These are phyloP conservation scores for Geotrichum bryndzae DNA, from an alignment of 1,139 yeast genomes.

Conservation along the genomic window DNA sequence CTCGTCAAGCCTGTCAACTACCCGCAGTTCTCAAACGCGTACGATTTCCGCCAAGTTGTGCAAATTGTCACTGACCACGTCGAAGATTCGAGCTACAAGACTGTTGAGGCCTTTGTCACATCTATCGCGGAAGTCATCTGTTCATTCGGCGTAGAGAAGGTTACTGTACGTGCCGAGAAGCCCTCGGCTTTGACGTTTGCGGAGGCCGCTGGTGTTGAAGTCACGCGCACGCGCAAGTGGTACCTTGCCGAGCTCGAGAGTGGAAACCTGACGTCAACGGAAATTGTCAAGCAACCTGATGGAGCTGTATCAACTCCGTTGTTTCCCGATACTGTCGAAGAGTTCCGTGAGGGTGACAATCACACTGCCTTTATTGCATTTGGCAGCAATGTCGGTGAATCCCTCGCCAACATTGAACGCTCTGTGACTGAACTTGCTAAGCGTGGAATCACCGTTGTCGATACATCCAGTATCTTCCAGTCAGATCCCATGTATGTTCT, in stretches of 20 bases:
- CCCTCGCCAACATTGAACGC: conserved; percentile 51
- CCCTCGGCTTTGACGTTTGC: conserved; percentile 86
- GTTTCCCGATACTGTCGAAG: conserved; percentile 9
- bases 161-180: conserved; percentile 64
- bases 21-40: conserved; percentile 26
- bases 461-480: conserved; percentile 73
- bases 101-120: conserved; percentile 86
- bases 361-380: conserved; percentile 75
- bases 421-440: conserved; percentile 50
- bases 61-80: conserved; percentile 46
- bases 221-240: conserved; percentile 45
- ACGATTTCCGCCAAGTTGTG: conserved; percentile 32
- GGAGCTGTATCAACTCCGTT: not conserved
- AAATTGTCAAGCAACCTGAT: not conserved
- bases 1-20: conserved; percentile 31
- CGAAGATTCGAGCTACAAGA: conserved; percentile 71
- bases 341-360: conserved; percentile 15
- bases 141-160: conserved; percentile 38
- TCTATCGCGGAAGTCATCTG: conserved; percentile 62
- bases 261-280: conserved; percentile 5
- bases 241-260: conserved; percentile 23
- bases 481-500: conserved; percentile 88
- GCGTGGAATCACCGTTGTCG: conserved; percentile 44
- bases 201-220: conserved; percentile 83
- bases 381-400: conserved; percentile 82